Base-by-base conservation (phyloP, 1,139 yeast species). In the Kazachstania sp. region DNA sequence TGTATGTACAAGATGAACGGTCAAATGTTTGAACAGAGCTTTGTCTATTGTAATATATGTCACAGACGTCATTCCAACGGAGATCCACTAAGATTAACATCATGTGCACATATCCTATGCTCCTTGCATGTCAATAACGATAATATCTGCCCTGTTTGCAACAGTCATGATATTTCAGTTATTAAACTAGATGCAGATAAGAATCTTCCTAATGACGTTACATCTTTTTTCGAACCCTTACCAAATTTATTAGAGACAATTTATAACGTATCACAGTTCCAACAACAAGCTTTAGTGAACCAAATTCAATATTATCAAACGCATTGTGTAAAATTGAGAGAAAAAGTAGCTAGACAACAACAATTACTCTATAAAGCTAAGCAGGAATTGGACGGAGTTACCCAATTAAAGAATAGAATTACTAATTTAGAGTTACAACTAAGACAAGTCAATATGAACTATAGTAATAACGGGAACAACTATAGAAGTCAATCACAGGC, bases 41-140 rank as follows among this genome's bases (percentile, higher is more conserved):
- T 56, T 45, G 60, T 57, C 3, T 54, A 54, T 35, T 57, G 60
- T 42, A 48, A 48, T 18, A 49, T 54, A 5, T 59, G 61, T 42
- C 60, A 57, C 41, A 49, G 50, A 39, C 43, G 52, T 20, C 50
- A 55, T n/a, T 44, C 54, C 20, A 29, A 30, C 11, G 54, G 50
- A 11, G 54, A 54, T 30, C 56, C 59, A 9, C 46, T 59, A 16
- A 45, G 51, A 38, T 40, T 59, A 36, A 59, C 60, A 6, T 57
- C 61, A n/a, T 59, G 64, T 50, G 62, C 64, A 8, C 63, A 59
- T 48, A 53, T 51, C 1, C 46, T 59, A 20, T 59, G 64, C 36
- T 45, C 54, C 3, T 46, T 50, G 37, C 63, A 60, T 39, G 32
- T 53, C 32, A 43, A 42, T 19, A 37, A 47, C 12, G 31, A 39